Evolutionary conservation across 495 filamentous ascomycete genomes (phyloP).

Genomic region (Penicillium desertorum): DNA sequence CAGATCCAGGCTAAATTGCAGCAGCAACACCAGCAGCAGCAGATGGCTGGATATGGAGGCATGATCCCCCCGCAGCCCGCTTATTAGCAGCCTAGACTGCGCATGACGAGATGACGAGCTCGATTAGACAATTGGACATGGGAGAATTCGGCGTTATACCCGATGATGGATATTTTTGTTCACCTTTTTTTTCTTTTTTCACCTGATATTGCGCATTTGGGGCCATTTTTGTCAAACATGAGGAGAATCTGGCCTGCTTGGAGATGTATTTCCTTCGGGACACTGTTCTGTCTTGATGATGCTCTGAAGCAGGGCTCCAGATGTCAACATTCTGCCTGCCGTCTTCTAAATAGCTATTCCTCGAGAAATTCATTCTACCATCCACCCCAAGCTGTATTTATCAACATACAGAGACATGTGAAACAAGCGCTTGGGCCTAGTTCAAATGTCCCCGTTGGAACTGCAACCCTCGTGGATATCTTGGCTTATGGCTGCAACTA

Average conservation of each 20-base stretch:
- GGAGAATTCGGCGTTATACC: constrained; percentile 41
- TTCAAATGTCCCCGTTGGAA: constrained; percentile 3
- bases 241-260: constrained; percentile 11
- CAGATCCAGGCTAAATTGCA: constrained; percentile 53
- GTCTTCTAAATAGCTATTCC: constrained; percentile 9
- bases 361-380: background rate
- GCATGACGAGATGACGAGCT: constrained; percentile 36
- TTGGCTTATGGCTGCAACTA: background rate
- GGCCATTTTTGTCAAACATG: constrained; percentile 5
- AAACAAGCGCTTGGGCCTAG: constrained; percentile 1
- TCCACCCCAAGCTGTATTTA: background rate
- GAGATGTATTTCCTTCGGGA: constrained; percentile 2
- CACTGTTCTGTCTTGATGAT: background rate
- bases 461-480: background rate
- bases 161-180: constrained; percentile 21
- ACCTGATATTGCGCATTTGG: constrained; percentile 5
- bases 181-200: constrained; percentile 13
- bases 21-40: constrained; percentile 44
- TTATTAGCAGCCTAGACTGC: constrained; percentile 31
- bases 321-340: background rate
- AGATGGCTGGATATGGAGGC: constrained; percentile 46
- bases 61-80: constrained; percentile 43
- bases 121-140: constrained; percentile 35
- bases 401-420: background rate
- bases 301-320: background rate